Base-by-base conservation (phyloP, 1,139 yeast species). In the Williopsis jadinii region DNA sequence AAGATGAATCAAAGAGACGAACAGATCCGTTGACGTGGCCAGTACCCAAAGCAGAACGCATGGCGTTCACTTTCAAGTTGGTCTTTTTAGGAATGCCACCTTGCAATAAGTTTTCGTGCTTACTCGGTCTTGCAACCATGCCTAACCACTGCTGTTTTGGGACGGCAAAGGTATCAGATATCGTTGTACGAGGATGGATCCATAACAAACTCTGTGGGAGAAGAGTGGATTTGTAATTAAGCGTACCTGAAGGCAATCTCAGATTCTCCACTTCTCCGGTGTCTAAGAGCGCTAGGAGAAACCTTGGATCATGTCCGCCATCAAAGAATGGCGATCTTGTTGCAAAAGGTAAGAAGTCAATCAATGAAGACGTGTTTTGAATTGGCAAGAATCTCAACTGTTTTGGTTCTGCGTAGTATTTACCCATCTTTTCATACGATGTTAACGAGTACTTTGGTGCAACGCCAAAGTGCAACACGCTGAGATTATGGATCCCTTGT, bases 11-110 rank as follows among this genome's bases (percentile, higher is more conserved):
- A 73, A 86, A 80, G 15, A 92, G 60, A 48, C 95, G 71, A 0
- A 92, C 78, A 19, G 77, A 70, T 0, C 97, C 97, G 54, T 82
- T 80, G 31, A 74, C 73, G 59, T 87, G 97, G 1, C 97, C 97
- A 0, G 95, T 77, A 3, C 84, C 73, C 38, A 84, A 61, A 2
- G 87, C 84, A 30, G 77, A 73, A 32, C 92, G 73, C 9, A 70
- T 67, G 39, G 77, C 84, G 50, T 71, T 75, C 9, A 71, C 65
- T 12, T 92, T 79, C 30, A 78, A 54, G 9, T 76, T 70, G 38
- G 70, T 70, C 28, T 67, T 67, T 0, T 75, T 75, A 0, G 94
- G 82, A 1, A 80, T 76, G 9, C 98, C 98, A 34, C 98, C 98
- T 45, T 68, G 71, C 38, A 90, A 66, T 10, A 84, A 61, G 30